Conservation (phyloP, 495 filamentous ascomycete species). For the Tuber brumale region DNA sequence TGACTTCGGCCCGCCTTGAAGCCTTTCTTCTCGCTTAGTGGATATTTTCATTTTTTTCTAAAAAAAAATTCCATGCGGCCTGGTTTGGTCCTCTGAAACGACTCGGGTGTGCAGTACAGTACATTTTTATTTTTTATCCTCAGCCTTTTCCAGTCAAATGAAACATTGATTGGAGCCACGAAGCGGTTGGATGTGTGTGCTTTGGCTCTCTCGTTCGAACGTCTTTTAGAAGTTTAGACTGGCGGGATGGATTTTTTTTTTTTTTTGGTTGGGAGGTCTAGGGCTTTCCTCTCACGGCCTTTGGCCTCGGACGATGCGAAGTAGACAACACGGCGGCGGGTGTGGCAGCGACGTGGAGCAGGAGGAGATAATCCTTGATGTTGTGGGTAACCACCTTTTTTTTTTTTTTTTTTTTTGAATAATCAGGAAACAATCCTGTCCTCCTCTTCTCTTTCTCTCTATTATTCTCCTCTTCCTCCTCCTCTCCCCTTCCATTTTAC, state of each 20-base stretch:
- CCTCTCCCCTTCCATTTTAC: conserved; percentile 24
- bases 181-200: conserved; percentile 25
- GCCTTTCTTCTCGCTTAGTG: neutral
- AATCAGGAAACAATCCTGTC: conserved; percentile 1
- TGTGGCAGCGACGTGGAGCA: conserved; percentile 20
- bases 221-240: neutral
- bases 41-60: neutral
- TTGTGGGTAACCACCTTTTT: neutral
- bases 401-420: no score
- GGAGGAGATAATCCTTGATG: conserved; percentile 5
- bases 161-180: conserved; percentile 40
- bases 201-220: neutral
- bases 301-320: conserved; percentile 23
- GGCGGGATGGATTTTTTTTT: neutral
- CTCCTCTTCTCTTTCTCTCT: conserved; percentile 20
- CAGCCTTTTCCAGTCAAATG: conserved; percentile 13
- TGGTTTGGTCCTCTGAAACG: neutral
- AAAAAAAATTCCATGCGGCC: neutral
- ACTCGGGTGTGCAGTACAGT: neutral
- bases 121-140: neutral
- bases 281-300: conserved; percentile 27
- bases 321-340: conserved; percentile 25
- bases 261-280: conserved; percentile 6
- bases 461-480: conserved; percentile 16
- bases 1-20: neutral